These are phyloP conservation scores for Pythium myriotylum DNA, from an alignment of 352 stramenopile genomes.

Conservation along the genomic window DNA sequence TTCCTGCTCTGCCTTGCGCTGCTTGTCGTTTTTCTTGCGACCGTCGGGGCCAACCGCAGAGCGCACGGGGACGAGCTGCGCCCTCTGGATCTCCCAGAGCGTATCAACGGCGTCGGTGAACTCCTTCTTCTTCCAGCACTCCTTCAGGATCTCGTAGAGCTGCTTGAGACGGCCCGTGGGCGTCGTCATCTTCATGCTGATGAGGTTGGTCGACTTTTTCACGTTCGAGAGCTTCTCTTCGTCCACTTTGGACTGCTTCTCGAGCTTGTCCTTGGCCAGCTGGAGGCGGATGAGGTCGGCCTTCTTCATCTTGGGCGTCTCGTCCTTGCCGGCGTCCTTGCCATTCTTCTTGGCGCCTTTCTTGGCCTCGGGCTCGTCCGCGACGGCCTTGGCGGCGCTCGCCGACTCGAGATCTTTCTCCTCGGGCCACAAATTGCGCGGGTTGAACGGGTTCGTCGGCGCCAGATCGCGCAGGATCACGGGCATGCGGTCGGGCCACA, in stretches of 20 bases:
- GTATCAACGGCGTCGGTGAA: conserved; percentile 85
- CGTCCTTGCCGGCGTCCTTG: conserved; percentile 38
- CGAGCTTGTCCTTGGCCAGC: conserved; percentile 84
- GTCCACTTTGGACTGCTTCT: conserved; percentile 88
- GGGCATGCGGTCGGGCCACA: conserved; percentile 87
- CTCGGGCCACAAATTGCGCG: conserved; percentile 82
- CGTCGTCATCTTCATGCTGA: conserved; percentile 88
- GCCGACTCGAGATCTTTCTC: conserved; percentile 61
- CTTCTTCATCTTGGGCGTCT: conserved; percentile 73
- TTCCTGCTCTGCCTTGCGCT: conserved; percentile 71
- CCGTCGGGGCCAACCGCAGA: conserved; percentile 36
- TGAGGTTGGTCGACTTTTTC: conserved; percentile 79
- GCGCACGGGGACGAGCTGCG: conserved; percentile 58
- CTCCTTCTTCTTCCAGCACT: conserved; percentile 86
- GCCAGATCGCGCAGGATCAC: conserved; percentile 86
- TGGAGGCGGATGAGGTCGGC: conserved; percentile 87
- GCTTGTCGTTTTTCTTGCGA: conserved; percentile 74
- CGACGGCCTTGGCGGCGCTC: conserved; percentile 11
- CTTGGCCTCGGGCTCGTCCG: conserved; percentile 11
- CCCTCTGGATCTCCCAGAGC: conserved; percentile 87
- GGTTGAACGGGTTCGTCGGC: conserved; percentile 87
- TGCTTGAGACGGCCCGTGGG: conserved; percentile 80
- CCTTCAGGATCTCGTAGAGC: conserved; percentile 84
- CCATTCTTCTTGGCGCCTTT: conserved; percentile 44
- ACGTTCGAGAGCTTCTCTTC: conserved; percentile 89